Percentiles rank a stretch among this genome's conserved stretches.
These are phyloP conservation scores for Kazachstania psychrophila DNA, from an alignment of 805 yeast species.

Conservation along the genomic window DNA sequence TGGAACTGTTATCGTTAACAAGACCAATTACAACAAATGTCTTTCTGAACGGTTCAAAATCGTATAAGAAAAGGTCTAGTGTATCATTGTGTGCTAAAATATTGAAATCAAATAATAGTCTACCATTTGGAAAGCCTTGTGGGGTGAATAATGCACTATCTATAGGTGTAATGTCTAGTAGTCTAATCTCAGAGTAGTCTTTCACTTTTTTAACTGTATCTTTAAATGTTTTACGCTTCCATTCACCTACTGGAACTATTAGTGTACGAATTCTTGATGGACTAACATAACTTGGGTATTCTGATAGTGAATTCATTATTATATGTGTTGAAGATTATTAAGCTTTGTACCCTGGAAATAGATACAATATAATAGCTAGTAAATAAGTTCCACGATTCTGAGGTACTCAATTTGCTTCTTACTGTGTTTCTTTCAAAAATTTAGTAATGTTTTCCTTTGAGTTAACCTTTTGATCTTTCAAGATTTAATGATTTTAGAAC, in stretches of 20 bases:
- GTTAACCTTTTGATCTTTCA: too few relatives aligned
- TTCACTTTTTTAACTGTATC: slow-evolving; percentile 38
- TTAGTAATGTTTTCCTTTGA: too few relatives aligned
- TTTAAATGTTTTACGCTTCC: slow-evolving; percentile 33
- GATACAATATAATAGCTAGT: too few relatives aligned
- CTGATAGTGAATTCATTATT: slow-evolving; percentile 10
- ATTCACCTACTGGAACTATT: slow-evolving; percentile 55
- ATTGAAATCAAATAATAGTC: slow-evolving; percentile 51
- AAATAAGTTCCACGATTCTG: too few relatives aligned
- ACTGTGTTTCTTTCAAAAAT: too few relatives aligned
- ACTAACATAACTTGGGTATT: slow-evolving; percentile 33
- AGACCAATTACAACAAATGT: slow-evolving; percentile 54
- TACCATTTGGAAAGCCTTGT: slow-evolving; percentile 73
- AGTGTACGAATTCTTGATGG: slow-evolving; percentile 61
- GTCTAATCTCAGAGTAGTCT: slow-evolving; percentile 51
- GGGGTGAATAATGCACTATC: slow-evolving; percentile 62
- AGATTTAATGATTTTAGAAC: too few relatives aligned
- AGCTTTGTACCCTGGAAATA: too few relatives aligned
- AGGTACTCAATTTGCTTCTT: too few relatives aligned
- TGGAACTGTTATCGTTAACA: slow-evolving; percentile 21
- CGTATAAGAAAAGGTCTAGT: slow-evolving; percentile 63
- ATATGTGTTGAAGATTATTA: too few relatives aligned
- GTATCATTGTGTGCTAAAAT: slow-evolving; percentile 35
- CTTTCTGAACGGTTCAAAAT: slow-evolving; percentile 83
- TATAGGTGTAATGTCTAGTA: slow-evolving; percentile 67